These are phyloP conservation scores for Fusarium ambrosium DNA, from an alignment of 2,329 filamentous ascomycete species.

Conservation along the genomic window DNA sequence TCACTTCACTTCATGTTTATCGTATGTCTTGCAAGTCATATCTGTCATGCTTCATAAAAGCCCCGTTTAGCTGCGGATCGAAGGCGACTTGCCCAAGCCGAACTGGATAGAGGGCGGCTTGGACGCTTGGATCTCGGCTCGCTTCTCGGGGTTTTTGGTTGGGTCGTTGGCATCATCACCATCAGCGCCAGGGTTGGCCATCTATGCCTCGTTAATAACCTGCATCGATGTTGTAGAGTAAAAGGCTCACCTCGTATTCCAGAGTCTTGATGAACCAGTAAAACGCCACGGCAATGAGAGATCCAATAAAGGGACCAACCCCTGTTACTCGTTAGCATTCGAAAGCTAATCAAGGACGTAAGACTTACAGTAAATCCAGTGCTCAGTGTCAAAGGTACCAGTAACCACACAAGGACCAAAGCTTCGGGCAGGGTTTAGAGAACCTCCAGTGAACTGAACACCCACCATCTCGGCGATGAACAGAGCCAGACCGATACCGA, in stretches of 20 bases:
- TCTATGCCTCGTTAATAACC: conserved; percentile 42
- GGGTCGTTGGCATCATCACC: conserved; percentile 59
- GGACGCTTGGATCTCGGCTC: conserved; percentile 44
- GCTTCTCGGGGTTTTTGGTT: conserved; percentile 59
- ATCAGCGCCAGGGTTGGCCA: conserved; percentile 63
- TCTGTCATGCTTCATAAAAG: conserved; percentile 12
- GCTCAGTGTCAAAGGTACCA: conserved; percentile 56
- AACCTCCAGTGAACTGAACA: conserved; percentile 63
- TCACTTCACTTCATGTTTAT: conserved; percentile 13
- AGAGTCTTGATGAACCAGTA: conserved; percentile 58
- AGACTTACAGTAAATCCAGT: conserved; percentile 62
- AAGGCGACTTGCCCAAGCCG: conserved; percentile 39
- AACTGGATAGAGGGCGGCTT: conserved; percentile 36
- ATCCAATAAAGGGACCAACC: conserved; percentile 53
- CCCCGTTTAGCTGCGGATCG: conserved; percentile 33
- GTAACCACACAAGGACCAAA: conserved; percentile 62
- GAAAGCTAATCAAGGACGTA: background rate
- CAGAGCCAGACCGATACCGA: conserved; percentile 62
- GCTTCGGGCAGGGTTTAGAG: conserved; percentile 61
- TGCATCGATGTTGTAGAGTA: background rate
- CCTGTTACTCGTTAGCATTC: conserved; percentile 33
- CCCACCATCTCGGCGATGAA: conserved; percentile 62
- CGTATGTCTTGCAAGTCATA: conserved; percentile 10
- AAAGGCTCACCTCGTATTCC: conserved; percentile 52
- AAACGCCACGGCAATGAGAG: conserved; percentile 53